Evolutionary conservation across 2,329 filamentous ascomycete species (phyloP).

Genomic region (Helotiales sp.): DNA sequence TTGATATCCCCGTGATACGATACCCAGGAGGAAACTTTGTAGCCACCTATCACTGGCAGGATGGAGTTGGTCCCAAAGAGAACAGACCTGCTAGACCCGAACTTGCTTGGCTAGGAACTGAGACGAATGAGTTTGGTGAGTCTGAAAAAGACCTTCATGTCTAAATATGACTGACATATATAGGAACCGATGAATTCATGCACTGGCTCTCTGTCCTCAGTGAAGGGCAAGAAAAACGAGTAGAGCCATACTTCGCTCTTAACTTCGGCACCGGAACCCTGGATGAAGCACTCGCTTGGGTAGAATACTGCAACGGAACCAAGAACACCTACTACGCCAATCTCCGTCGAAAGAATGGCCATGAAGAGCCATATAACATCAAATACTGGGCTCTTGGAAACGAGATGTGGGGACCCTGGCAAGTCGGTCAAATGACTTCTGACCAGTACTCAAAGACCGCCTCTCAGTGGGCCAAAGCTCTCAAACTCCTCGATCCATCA

Average conservation of each 20-base stretch:
- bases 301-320: conserved; percentile 85
- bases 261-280: conserved; percentile 76
- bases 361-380: conserved; percentile 74
- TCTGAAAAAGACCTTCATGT: not conserved
- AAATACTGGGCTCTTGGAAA: conserved; percentile 89
- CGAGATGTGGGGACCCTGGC: conserved; percentile 46
- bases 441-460: conserved; percentile 57
- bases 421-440: conserved; percentile 57
- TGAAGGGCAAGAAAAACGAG: conserved; percentile 57
- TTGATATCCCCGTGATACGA: conserved; percentile 73
- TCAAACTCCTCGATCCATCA: conserved; percentile 59
- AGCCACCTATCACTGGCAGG: conserved; percentile 83
- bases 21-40: conserved; percentile 86
- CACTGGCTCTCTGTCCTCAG: conserved; percentile 73
- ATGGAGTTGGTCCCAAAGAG: conserved; percentile 74
- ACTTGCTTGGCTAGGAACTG: conserved; percentile 75
- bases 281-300: conserved; percentile 65
- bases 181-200: conserved; percentile 77
- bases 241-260: conserved; percentile 76
- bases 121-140: conserved; percentile 74
- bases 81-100: conserved; percentile 65
- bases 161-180: not conserved
- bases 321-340: conserved; percentile 80
- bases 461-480: conserved; percentile 57
- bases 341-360: conserved; percentile 72